These are phyloP conservation scores for Penicillium sp. DNA, from an alignment of 2,329 filamentous ascomycete genomes.

Conservation along the genomic window DNA sequence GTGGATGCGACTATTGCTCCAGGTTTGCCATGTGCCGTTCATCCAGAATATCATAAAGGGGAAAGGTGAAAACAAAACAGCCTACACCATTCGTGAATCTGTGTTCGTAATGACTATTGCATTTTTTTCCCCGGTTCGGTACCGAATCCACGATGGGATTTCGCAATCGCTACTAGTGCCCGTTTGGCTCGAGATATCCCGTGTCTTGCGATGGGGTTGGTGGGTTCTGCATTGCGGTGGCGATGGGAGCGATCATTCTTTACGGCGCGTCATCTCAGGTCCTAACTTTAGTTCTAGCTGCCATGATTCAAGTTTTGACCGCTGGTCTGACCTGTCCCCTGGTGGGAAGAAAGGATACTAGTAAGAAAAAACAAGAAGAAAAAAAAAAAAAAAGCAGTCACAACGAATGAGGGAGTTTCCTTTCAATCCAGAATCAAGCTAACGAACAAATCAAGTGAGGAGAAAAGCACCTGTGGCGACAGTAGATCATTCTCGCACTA, in stretches of 20 bases:
- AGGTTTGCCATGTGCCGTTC: constrained; percentile 12
- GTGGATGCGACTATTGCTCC: constrained; percentile 22
- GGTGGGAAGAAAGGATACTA: neutral
- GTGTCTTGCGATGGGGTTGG: constrained; percentile 3
- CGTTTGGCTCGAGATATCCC: constrained; percentile 5
- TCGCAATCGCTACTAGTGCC: constrained; percentile 6
- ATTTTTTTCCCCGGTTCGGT: neutral
- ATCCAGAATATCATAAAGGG: constrained; percentile 9
- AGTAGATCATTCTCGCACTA: constrained; percentile 8
- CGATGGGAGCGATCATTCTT: neutral
- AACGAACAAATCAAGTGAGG: constrained; percentile 3
- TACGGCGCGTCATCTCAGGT: neutral
- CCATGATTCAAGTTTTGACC: constrained; percentile 2
- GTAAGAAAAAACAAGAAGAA: neutral
- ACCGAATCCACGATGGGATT: neutral
- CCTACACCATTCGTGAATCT: neutral
- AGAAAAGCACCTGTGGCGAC: constrained; percentile 2
- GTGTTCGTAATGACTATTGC: neutral
- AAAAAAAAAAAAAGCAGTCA: neutral
- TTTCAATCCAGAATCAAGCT: neutral
- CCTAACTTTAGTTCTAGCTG: neutral
- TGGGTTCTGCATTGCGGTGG: constrained; percentile 2
- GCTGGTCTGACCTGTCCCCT: neutral
- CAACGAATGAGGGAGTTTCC: neutral
- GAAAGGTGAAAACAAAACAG: neutral